Evolutionary conservation across 805 yeast species (phyloP).

Genomic region (Nakazawaea ishiwadae): DNA sequence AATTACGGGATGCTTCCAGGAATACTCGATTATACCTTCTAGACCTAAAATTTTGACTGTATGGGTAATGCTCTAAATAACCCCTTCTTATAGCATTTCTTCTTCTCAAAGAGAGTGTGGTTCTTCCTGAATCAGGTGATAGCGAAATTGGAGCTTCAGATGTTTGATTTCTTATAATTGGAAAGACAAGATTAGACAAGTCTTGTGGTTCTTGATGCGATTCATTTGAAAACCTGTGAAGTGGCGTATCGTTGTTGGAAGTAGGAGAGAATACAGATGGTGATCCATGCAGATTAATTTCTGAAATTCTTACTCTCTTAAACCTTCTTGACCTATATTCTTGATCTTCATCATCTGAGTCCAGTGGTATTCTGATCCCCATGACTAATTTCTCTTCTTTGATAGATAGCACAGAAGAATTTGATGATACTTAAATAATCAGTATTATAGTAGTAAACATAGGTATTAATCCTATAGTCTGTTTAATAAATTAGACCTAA

Average conservation of each 20-base stretch:
- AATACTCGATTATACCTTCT: too few species aligned
- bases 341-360: constrained; percentile 7
- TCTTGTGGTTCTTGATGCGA: too few species aligned
- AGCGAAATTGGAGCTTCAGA: too few species aligned
- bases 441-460: too few species aligned
- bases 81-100: constrained; percentile 8
- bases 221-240: too few species aligned
- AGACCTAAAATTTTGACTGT: neutral
- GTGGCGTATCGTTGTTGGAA: constrained; percentile 1
- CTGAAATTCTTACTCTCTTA: constrained; percentile 16
- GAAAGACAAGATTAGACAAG: too few species aligned
- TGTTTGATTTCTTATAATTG: too few species aligned
- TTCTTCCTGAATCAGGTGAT: too few species aligned
- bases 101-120: constrained; percentile 1
- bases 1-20: too few species aligned
- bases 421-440: neutral
- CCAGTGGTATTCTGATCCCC: constrained; percentile 12
- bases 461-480: too few species aligned
- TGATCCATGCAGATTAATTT: constrained; percentile 8
- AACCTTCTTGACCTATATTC: constrained; percentile 1
- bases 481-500: neutral
- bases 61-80: neutral
- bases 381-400: constrained; percentile 1
- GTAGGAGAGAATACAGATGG: constrained; percentile 12
- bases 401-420: neutral